Evolutionary conservation across 148 eudicot genomes (phyloP), one percentile per base, ranked within the genome.

Genomic region (Camellia granthamiana): DNA sequence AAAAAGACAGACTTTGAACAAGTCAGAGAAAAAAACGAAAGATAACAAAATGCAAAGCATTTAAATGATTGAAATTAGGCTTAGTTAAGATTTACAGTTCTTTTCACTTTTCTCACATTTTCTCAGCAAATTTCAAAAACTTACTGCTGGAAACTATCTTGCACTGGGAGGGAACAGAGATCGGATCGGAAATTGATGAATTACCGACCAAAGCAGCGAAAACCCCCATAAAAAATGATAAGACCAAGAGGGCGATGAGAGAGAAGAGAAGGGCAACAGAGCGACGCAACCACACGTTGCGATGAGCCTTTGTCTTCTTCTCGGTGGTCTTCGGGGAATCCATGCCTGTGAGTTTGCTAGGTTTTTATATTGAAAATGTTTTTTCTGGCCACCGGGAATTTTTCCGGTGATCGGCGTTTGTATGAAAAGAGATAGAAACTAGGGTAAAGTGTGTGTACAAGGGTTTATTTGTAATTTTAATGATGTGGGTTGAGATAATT

Each of bases 91-190:
- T 8, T 59, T 44, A 43, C n/a, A 16, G 9, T 46, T n/a, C 11
- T 4, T 11, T 72, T 72, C 18, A 47, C 54, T 19, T 72, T 19
- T 51, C 12, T 11, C 41, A 14, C 16, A 1, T 38, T 11, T 38
- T 65, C 49, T 10, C 12, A 58, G 59, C 75, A 49, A n/a, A 30
- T 30, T 30, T 30, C 38, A 72, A 52, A 14, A 46, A 71, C 56
- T 72, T 51, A 72, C 75, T 72, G 60, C 75, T 72, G 43, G 75
- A 72, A 0, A 72, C 60, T 51, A 72, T 72, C 75, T 52, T 72
- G 75, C 75, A 72, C 38, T 52, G 75, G 41, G 75, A 72, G 60
- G 75, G 42, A 72, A 72, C 75, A 11, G 60, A 51, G 75, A 72
- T 72, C n/a, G 75, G 60, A 13, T 52, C 21, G 75, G 75, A 72